Percentiles rank a stretch among this genome's conserved stretches.
These are phyloP conservation scores for Pleurotus djamor DNA, from an alignment of 768 basidiomycete species.

Conservation along the genomic window DNA sequence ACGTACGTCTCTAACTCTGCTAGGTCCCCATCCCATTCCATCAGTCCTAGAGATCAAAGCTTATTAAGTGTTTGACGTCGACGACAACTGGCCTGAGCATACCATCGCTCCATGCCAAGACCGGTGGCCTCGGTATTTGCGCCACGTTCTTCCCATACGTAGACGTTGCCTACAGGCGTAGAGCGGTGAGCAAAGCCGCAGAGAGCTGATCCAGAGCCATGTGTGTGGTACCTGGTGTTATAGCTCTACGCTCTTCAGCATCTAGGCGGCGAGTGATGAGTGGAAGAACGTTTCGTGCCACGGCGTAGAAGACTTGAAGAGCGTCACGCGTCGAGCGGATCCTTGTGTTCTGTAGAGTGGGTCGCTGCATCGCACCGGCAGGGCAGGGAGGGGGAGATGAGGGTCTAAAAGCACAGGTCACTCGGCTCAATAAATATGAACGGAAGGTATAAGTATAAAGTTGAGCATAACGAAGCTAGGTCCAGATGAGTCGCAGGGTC, in stretches of 20 bases:
- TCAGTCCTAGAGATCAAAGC: conserved; percentile 33
- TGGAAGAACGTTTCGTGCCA: conserved; percentile 63
- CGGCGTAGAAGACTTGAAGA: conserved; percentile 78
- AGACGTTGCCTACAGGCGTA: conserved; percentile 57
- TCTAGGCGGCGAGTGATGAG: conserved; percentile 82
- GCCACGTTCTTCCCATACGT: conserved; percentile 87
- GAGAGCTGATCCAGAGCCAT: too few relatives aligned
- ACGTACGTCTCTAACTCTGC: conserved; percentile 54
- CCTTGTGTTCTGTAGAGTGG: conserved; percentile 73
- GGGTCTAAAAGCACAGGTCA: conserved; percentile 14
- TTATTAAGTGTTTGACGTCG: conserved; percentile 3
- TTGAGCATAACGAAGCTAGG: conserved; percentile 1
- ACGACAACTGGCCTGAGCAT: conserved; percentile 13
- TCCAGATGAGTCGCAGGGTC: conserved; percentile 8
- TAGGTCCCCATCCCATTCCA: conserved; percentile 84
- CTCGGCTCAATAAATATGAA: conserved; percentile 6
- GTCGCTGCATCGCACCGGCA: conserved; percentile 58
- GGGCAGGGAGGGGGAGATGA: conserved; percentile 14
- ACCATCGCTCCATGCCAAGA: conserved; percentile 86
- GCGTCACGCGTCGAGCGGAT: conserved; percentile 80
- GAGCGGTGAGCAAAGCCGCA: too few relatives aligned
- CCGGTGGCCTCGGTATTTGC: conserved; percentile 81
- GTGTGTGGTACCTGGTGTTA: conserved; percentile 35
- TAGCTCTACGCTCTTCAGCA: conserved; percentile 74
- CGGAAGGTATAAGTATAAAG: conserved; percentile 1